Evolutionary conservation across 805 yeast species (phyloP).

Genomic region (Phaffomyces thermotolerans): DNA sequence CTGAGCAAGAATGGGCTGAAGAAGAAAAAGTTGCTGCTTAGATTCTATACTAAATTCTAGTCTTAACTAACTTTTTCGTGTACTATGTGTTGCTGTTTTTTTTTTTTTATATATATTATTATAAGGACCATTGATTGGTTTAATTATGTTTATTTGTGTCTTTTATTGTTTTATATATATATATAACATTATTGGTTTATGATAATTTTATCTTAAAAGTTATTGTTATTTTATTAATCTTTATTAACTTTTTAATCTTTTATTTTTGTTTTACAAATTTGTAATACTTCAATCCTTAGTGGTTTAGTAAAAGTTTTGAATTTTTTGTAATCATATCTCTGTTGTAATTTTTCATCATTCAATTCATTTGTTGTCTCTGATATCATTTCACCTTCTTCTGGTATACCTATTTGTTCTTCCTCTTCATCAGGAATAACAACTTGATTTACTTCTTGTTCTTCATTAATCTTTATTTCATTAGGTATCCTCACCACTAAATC

Average conservation of each 20-base stretch:
- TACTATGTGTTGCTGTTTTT: no score
- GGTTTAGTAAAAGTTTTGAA: constrained; percentile 10
- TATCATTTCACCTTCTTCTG: constrained; percentile 15
- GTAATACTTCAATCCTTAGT: constrained; percentile 17
- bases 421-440: constrained; percentile 16
- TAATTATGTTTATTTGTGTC: not conserved
- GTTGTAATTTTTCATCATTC: constrained; percentile 13
- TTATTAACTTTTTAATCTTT: constrained; percentile 4
- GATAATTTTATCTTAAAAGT: not conserved
- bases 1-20: constrained; percentile 48
- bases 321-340: constrained; percentile 15
- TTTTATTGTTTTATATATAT: not conserved
- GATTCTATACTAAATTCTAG: not conserved
- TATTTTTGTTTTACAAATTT: not conserved
- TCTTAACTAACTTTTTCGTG: not conserved
- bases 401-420: constrained; percentile 10
- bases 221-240: not conserved
- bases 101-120: not conserved
- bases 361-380: not conserved
- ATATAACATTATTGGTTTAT: not conserved
- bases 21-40: constrained; percentile 24
- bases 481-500: constrained; percentile 14
- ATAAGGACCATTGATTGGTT: not conserved
- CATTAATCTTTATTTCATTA: not conserved
- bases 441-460: constrained; percentile 3